These are phyloP conservation scores for Capsicum chinense DNA, from an alignment of 257 asterid species.

Conservation along the genomic window DNA sequence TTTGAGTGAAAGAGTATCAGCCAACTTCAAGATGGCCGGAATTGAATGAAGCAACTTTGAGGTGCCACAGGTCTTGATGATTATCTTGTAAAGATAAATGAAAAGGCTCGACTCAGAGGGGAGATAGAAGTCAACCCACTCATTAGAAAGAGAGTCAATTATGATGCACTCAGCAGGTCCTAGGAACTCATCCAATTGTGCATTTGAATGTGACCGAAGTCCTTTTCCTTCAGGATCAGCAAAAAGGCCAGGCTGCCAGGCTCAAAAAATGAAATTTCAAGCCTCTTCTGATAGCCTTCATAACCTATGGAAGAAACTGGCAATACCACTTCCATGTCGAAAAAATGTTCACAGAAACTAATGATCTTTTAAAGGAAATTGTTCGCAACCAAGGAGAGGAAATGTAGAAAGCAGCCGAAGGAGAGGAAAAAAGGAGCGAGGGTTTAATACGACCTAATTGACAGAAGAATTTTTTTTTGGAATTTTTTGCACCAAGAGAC, in stretches of 20 bases:
- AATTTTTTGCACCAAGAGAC: too few relatives aligned
- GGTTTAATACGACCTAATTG: too few relatives aligned
- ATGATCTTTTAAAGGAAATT: not conserved
- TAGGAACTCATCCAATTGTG: slow-evolving; percentile 47
- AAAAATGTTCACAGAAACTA: not conserved
- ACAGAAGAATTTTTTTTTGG: too few relatives aligned
- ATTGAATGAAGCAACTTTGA: slow-evolving; percentile 47
- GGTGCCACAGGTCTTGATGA: slow-evolving; percentile 52
- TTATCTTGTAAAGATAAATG: slow-evolving; percentile 45
- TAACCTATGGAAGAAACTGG: slow-evolving; percentile 45
- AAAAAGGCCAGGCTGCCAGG: slow-evolving; percentile 46
- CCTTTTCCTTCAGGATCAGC: slow-evolving; percentile 48
- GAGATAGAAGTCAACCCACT: slow-evolving; percentile 45
- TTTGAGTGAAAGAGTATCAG: slow-evolving; percentile 36
- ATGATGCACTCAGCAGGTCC: slow-evolving; percentile 50
- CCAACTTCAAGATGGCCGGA: slow-evolving; percentile 44
- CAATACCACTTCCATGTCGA: slow-evolving; percentile 33
- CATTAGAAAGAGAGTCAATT: slow-evolving; percentile 46
- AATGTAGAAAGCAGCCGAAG: too few relatives aligned
- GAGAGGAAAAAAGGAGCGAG: too few relatives aligned
- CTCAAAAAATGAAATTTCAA: slow-evolving; percentile 45
- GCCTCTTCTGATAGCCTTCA: slow-evolving; percentile 53
- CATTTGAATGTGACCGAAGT: slow-evolving; percentile 39
- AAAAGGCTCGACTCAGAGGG: slow-evolving; percentile 53
- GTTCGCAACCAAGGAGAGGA: too few relatives aligned